A percentile compares a stretch with the other conserved stretches of the same genome.
These are phyloP conservation scores for Alternaria alternata DNA, from an alignment of 2,329 filamentous ascomycete genomes.

Conservation along the genomic window DNA sequence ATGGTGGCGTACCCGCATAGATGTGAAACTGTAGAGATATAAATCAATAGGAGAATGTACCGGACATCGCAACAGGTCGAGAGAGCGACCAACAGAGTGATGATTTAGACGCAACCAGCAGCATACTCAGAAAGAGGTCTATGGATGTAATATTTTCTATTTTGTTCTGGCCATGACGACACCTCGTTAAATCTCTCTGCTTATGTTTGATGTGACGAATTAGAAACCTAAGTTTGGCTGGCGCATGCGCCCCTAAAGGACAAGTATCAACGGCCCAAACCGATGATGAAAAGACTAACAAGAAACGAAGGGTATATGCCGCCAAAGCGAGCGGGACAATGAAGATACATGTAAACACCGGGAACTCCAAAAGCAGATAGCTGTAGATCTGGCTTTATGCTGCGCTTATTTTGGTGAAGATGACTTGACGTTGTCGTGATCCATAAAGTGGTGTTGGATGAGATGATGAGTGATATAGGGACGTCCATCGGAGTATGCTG, in stretches of 20 bases:
- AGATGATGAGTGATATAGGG: not conserved
- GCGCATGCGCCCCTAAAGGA: not conserved
- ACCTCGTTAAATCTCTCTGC: not conserved
- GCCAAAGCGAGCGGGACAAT: not conserved
- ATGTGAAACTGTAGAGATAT: too few relatives aligned
- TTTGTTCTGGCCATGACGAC: not conserved
- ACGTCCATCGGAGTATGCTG: not conserved
- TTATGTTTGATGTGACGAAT: not conserved
- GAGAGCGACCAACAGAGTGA: too few relatives aligned
- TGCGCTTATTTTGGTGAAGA: not conserved
- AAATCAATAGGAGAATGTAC: too few relatives aligned
- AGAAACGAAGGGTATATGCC: conserved; percentile 12
- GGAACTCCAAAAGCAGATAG: not conserved
- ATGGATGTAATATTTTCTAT: not conserved
- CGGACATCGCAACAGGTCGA: too few relatives aligned
- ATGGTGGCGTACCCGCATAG: too few relatives aligned
- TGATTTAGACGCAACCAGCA: not conserved
- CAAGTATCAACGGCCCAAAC: not conserved
- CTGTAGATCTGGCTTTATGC: not conserved
- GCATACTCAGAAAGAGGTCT: not conserved
- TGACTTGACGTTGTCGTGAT: not conserved
- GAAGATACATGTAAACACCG: not conserved
- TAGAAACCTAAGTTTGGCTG: not conserved
- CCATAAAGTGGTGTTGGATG: not conserved
- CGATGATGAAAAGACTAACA: not conserved